phyloP scores from a whole-genome alignment of 2,329 filamentous ascomycete species.

The Colletotrichum caudatum region DNA sequence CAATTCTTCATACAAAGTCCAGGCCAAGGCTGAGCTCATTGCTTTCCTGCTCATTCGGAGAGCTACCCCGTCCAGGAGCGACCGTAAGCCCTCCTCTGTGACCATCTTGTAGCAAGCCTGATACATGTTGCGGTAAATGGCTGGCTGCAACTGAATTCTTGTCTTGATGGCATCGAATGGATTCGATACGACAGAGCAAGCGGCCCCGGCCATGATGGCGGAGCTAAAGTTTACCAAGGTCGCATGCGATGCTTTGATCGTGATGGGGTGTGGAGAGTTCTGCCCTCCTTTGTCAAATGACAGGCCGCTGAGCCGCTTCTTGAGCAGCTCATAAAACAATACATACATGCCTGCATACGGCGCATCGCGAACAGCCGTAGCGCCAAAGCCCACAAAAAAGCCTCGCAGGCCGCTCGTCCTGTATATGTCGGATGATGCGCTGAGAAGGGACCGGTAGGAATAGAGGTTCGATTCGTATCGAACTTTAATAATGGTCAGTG shows the following conservation, averaged over 20 bases:
- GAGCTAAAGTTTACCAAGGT: constrained; percentile 78
- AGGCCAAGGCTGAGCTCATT: constrained; percentile 92
- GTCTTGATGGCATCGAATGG: constrained; percentile 98
- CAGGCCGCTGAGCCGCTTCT: constrained; percentile 66
- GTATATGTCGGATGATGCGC: constrained; percentile 81
- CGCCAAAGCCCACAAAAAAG: constrained; percentile 94
- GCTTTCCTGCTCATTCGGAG: constrained; percentile 92
- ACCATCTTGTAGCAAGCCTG: constrained; percentile 84
- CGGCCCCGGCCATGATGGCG: constrained; percentile 81
- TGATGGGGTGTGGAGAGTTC: background rate
- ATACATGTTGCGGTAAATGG: constrained; percentile 83
- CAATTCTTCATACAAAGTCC: constrained; percentile 96
- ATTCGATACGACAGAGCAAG: constrained; percentile 91
- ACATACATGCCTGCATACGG: constrained; percentile 97
- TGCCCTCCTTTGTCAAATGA: background rate
- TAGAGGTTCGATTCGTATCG: constrained; percentile 93
- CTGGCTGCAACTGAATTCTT: constrained; percentile 88
- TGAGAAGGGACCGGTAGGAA: constrained; percentile 79
- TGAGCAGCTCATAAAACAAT: constrained; percentile 89
- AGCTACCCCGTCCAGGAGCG: constrained; percentile 86
- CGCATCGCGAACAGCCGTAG: constrained; percentile 93
- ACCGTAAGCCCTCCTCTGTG: constrained; percentile 80
- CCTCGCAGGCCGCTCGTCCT: constrained; percentile 79
- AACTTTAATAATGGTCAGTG: constrained; percentile 95
- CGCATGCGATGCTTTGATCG: constrained; percentile 37